These are phyloP conservation scores for Raphanus hybrid DNA, from an alignment of 441 rosid genomes.

Conservation along the genomic window DNA sequence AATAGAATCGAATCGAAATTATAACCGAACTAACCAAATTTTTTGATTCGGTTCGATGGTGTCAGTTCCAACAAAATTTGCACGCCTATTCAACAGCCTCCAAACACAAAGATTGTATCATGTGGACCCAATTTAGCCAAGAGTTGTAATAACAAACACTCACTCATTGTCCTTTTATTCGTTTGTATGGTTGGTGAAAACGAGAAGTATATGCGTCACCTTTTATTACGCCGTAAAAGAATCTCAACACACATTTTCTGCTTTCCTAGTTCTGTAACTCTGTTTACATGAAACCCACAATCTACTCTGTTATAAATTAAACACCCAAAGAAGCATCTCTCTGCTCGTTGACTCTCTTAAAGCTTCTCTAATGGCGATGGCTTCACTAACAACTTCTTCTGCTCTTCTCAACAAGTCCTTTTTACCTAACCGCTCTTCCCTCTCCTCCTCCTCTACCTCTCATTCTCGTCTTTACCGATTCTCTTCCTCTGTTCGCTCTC, in stretches of 20 bases:
- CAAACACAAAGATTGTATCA: background rate
- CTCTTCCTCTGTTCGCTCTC: conserved; percentile 37
- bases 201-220: conserved; percentile 29
- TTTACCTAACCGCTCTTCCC: conserved; percentile 48
- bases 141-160: background rate
- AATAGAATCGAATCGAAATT: too few species aligned
- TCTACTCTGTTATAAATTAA: conserved; percentile 21
- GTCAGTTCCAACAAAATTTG: too few species aligned
- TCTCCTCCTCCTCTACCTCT: conserved; percentile 39
- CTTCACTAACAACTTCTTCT: conserved; percentile 49
- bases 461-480: conserved; percentile 47
- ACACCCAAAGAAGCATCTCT: conserved; percentile 15
- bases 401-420: conserved; percentile 47
- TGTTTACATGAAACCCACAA: background rate
- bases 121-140: conserved; percentile 30
- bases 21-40: background rate
- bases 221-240: conserved; percentile 20
- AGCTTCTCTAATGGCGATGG: conserved; percentile 39
- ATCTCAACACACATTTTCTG: background rate
- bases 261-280: background rate
- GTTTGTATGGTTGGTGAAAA: conserved; percentile 17
- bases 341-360: conserved; percentile 23
- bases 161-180: conserved; percentile 1
- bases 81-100: background rate
- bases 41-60: too few species aligned